A percentile compares a stretch with the other conserved stretches of the same genome.
Evolutionary conservation across 148 eudicot genomes (phyloP).

Genomic region (Camellia japonica): DNA sequence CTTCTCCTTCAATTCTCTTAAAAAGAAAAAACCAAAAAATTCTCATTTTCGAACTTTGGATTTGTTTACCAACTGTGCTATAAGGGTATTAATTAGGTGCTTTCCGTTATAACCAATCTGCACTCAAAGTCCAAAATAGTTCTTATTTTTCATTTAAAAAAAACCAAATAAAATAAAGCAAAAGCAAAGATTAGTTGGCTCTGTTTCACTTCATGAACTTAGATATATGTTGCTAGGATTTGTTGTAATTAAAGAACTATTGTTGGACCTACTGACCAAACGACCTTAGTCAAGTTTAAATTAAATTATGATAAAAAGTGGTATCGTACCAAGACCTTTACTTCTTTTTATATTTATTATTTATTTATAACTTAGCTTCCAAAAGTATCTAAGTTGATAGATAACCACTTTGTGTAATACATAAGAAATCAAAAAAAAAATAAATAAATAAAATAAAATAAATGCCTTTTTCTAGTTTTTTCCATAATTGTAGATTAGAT

Average conservation of each 20-base stretch:
- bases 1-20: neutral
- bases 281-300: neutral
- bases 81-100: neutral
- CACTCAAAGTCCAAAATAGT: neutral
- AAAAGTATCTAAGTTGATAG: neutral
- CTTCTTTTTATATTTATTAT: too few species aligned
- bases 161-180: neutral
- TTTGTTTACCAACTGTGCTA: slow-evolving; percentile 10
- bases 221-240: too few species aligned
- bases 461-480: too few species aligned
- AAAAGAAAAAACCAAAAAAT: neutral
- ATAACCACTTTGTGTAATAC: slow-evolving; percentile 32
- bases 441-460: too few species aligned
- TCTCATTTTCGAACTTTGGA: neutral
- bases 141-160: too few species aligned
- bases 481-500: neutral
- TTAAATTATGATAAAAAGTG: neutral
- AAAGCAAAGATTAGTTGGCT: neutral
- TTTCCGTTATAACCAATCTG: slow-evolving; percentile 1
- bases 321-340: neutral
- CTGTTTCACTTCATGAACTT: slow-evolving; percentile 5
- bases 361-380: slow-evolving; percentile 10
- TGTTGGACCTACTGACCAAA: slow-evolving; percentile 7
- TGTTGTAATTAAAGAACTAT: too few species aligned
- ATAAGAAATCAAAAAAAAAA: slow-evolving; percentile 15